These are phyloP conservation scores for Fusarium temperatum DNA, from an alignment of 2,329 filamentous ascomycete species.

Conservation along the genomic window DNA sequence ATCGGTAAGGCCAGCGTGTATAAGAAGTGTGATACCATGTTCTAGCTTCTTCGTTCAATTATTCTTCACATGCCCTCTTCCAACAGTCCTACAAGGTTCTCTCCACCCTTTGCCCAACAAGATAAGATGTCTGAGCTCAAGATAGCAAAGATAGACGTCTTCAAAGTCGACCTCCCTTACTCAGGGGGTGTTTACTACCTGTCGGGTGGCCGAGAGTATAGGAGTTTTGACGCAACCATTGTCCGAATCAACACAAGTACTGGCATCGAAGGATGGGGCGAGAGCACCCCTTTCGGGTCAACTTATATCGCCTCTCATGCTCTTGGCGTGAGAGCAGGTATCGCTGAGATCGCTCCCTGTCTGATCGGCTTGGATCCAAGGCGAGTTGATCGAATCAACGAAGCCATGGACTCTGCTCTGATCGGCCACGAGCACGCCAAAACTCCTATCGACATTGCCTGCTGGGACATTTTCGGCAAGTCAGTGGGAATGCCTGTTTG, in stretches of 20 bases:
- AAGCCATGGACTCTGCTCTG: constrained; percentile 29
- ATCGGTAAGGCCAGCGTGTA: neutral
- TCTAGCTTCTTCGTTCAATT: neutral
- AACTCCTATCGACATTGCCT: constrained; percentile 29
- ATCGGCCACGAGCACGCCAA: constrained; percentile 26
- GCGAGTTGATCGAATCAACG: constrained; percentile 32
- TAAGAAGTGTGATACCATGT: neutral
- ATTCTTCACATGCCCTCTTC: neutral
- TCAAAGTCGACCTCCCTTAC: constrained; percentile 23
- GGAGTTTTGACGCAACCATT: constrained; percentile 29
- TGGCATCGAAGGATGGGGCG: constrained; percentile 34
- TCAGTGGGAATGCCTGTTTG: constrained; percentile 29
- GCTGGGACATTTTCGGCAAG: constrained; percentile 35
- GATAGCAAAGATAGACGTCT: constrained; percentile 33
- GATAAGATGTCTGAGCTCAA: constrained; percentile 42
- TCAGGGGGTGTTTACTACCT: constrained; percentile 26
- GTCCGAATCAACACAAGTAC: constrained; percentile 33
- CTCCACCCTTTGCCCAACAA: neutral
- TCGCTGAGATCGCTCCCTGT: constrained; percentile 22
- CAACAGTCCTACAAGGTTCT: neutral
- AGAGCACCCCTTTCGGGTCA: constrained; percentile 33
- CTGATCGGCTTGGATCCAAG: constrained; percentile 25
- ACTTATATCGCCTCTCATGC: constrained; percentile 31
- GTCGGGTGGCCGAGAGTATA: constrained; percentile 24
- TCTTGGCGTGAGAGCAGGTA: constrained; percentile 27